phyloP scores from a whole-genome alignment of 1,139 yeast species.

The Diutina rugosa region DNA sequence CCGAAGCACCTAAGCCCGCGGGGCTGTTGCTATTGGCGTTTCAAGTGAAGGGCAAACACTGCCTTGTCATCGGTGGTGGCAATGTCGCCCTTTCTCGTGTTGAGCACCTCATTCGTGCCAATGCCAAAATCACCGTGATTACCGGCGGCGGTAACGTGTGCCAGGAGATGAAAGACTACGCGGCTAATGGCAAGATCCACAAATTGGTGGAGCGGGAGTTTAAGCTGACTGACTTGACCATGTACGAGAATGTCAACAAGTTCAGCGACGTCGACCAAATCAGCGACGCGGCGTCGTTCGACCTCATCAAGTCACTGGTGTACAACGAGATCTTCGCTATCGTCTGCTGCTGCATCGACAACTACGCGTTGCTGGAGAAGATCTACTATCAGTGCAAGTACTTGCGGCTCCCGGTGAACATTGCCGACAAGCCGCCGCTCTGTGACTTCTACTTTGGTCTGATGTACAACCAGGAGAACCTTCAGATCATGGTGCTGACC shows the following conservation, averaged over 20 bases:
- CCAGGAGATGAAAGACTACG: conserved; percentile 26
- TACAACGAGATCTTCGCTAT: conserved; percentile 36
- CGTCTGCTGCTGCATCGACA: conserved; percentile 70
- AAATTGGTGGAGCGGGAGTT: conserved; percentile 30
- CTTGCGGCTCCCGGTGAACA: conserved; percentile 54
- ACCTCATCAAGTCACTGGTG: conserved; percentile 17
- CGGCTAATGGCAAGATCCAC: conserved; percentile 28
- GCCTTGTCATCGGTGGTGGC: conserved; percentile 71
- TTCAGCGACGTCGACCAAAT: conserved; percentile 9
- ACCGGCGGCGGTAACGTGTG: conserved; percentile 35
- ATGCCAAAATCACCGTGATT: conserved; percentile 58
- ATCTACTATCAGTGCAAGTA: conserved; percentile 50
- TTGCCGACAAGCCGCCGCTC: conserved; percentile 72
- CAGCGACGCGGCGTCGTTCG: conserved; percentile 12
- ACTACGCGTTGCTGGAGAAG: conserved; percentile 43
- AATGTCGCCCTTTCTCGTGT: conserved; percentile 70
- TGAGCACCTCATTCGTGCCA: conserved; percentile 52
- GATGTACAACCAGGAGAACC: conserved; percentile 60
- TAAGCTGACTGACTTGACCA: conserved; percentile 27
- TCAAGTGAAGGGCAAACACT: conserved; percentile 55
- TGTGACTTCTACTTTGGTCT: conserved; percentile 87
- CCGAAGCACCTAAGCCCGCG: neutral
- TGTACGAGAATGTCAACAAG: conserved; percentile 25
- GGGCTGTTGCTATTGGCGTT: conserved; percentile 41
- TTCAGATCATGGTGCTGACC: conserved; percentile 75